Percentiles rank a stretch among this genome's conserved stretches.
These are phyloP conservation scores for Ziziphus jujuba DNA, from an alignment of 306 rosid species.

Conservation along the genomic window DNA sequence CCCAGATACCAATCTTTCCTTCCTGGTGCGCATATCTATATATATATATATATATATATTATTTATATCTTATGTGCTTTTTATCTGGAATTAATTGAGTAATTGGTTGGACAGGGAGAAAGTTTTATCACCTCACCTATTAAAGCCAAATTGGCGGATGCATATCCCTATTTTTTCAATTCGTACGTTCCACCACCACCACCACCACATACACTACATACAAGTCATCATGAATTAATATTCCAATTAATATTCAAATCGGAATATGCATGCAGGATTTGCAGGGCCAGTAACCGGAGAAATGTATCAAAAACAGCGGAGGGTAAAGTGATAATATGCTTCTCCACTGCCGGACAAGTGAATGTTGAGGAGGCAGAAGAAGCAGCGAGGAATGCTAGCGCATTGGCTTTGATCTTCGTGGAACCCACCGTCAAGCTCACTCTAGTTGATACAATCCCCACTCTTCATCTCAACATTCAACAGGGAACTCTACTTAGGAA, in stretches of 20 bases:
- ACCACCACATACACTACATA: too few relatives aligned
- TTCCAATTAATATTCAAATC: too few relatives aligned
- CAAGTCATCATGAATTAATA: too few relatives aligned
- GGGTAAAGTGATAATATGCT: constrained; percentile 43
- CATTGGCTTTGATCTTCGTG: constrained; percentile 42
- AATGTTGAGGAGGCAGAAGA: constrained; percentile 20
- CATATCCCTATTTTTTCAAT: constrained; percentile 23
- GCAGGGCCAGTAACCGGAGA: constrained; percentile 18
- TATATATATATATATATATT: not conserved
- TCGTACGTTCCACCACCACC: too few relatives aligned
- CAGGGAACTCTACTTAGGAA: constrained; percentile 40
- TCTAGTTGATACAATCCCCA: constrained; percentile 35
- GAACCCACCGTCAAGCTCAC: constrained; percentile 31
- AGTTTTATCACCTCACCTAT: constrained; percentile 42
- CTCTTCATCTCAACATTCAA: constrained; percentile 33
- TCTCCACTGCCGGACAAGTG: constrained; percentile 36
- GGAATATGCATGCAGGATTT: constrained; percentile 28
- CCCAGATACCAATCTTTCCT: constrained; percentile 24
- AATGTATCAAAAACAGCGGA: constrained; percentile 17
- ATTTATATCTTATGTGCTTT: too few relatives aligned
- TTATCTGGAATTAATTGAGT: too few relatives aligned
- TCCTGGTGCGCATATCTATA: not conserved
- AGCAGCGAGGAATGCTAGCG: constrained; percentile 38
- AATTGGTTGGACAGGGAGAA: constrained; percentile 37
- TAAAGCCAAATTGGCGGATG: constrained; percentile 39